Evolutionary conservation across 2,329 filamentous ascomycete species (phyloP), one percentile per base, ranked within the genome.

Genomic region (Ophiostoma populinum): DNA sequence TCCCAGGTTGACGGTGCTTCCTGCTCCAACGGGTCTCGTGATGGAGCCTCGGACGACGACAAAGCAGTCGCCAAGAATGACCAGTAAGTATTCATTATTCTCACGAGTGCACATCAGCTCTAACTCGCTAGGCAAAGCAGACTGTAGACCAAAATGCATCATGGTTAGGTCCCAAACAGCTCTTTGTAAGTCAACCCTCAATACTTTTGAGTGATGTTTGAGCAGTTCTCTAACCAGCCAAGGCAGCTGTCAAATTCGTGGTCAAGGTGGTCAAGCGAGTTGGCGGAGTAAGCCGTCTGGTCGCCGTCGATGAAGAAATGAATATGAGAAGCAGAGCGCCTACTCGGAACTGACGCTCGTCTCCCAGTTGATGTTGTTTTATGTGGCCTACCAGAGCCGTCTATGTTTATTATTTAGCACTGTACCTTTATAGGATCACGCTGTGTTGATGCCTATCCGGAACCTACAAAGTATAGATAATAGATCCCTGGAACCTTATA

Each of bases 21-120:
- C 5, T 35, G 26, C 20, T 24, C 26, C 26, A 35, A 24, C 15
- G 20, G 26, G 2, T 30, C 25, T 16, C 20, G 12, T n/a, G 26
- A 35, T 22, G 34, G 26, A 11, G 34, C 34, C 20, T 11, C 11
- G 6, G 34, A 35, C 20, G 34, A 35, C 15, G 10, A 20, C 6
- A 7, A 30, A 20, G 18, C 3, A 7, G 11, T 5, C 18, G 12
- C 28, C 5, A 12, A 30, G 12, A 2, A 13, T n/a, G 28, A 21
- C 7, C n/a, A n/a, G n/a, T n/a, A n/a, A n/a, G n/a, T n/a, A n/a
- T n/a, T n/a, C n/a, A n/a, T n/a, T n/a, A n/a, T n/a, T n/a, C n/a
- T n/a, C n/a, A n/a, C n/a, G n/a, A n/a, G n/a, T n/a, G n/a, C n/a
- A n/a, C n/a, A n/a, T n/a, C n/a, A n/a, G n/a, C n/a, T n/a, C n/a